Evolutionary conservation across 345 rosid genomes (phyloP).

Genomic region (Camelina laxa): DNA sequence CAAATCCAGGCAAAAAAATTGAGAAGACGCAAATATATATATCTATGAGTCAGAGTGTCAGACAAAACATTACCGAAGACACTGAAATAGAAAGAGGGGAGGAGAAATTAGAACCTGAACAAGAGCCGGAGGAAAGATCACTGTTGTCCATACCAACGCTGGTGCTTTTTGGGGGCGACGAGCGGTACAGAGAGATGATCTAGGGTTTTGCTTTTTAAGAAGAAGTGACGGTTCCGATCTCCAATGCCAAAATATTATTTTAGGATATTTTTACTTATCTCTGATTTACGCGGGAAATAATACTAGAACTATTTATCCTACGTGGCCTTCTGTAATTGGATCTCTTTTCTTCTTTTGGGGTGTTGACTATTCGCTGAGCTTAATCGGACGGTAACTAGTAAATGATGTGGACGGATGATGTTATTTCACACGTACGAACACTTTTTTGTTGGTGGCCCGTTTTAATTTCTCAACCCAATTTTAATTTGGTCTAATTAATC

Average conservation of each 20-base stretch:
- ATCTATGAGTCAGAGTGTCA: neutral
- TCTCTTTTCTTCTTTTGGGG: neutral
- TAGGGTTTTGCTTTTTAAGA: constrained; percentile 7
- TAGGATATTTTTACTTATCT: no score
- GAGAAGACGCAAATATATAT: neutral
- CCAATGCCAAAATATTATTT: neutral
- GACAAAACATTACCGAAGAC: neutral
- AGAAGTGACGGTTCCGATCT: constrained; percentile 2
- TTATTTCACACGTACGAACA: neutral
- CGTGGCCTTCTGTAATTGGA: constrained; percentile 19
- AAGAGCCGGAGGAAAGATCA: constrained; percentile 5
- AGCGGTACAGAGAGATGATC: neutral
- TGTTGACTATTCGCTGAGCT: neutral
- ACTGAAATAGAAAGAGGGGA: neutral
- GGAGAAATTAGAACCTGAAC: neutral
- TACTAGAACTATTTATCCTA: neutral
- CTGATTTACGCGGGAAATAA: constrained; percentile 28
- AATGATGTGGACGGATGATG: neutral
- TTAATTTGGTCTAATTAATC: no score
- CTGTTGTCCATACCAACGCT: neutral
- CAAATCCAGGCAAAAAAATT: no score
- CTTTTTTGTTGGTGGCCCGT: no score
- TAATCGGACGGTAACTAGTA: constrained; percentile 1
- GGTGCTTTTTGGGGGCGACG: neutral
- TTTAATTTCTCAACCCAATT: no score